Evolutionary conservation across 2,329 filamentous ascomycete genomes (phyloP).

Genomic region (Colletotrichum tofieldiae): DNA sequence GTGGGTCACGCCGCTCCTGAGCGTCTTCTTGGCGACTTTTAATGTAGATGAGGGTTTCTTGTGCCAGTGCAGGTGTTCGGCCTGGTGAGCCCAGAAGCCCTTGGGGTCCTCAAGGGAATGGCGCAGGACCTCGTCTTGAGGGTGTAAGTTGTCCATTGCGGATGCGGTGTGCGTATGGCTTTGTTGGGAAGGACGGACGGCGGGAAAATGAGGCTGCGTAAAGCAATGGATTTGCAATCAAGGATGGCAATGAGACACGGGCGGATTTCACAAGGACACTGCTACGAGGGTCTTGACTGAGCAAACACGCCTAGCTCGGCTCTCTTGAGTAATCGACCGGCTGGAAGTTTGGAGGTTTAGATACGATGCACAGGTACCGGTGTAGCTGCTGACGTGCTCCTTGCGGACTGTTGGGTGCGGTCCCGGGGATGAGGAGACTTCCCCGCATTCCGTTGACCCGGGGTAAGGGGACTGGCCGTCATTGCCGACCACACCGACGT

Average conservation of each 20-base stretch:
- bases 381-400: conserved; percentile 33
- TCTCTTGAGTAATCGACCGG: conserved; percentile 15
- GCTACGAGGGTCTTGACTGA: neutral
- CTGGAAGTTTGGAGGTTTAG: conserved; percentile 15
- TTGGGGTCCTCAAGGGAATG: conserved; percentile 79
- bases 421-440: conserved; percentile 33
- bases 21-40: conserved; percentile 71
- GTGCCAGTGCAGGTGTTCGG: conserved; percentile 85
- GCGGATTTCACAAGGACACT: neutral
- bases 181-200: neutral
- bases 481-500: conserved; percentile 33
- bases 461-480: conserved; percentile 29
- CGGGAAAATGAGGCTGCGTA: neutral
- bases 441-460: conserved; percentile 46
- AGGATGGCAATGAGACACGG: neutral
- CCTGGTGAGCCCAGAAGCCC: conserved; percentile 83
- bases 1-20: conserved; percentile 75
- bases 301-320: conserved; percentile 12
- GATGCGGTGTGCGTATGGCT: neutral
- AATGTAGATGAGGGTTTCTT: conserved; percentile 78
- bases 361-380: neutral
- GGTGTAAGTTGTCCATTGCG: conserved; percentile 50
- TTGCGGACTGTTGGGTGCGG: neutral
- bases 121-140: conserved; percentile 67
- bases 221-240: no score